A percentile compares a stretch with the other conserved stretches of the same genome.
Conservation (phyloP, 495 filamentous ascomycete species). For the Penicillium angulare region DNA sequence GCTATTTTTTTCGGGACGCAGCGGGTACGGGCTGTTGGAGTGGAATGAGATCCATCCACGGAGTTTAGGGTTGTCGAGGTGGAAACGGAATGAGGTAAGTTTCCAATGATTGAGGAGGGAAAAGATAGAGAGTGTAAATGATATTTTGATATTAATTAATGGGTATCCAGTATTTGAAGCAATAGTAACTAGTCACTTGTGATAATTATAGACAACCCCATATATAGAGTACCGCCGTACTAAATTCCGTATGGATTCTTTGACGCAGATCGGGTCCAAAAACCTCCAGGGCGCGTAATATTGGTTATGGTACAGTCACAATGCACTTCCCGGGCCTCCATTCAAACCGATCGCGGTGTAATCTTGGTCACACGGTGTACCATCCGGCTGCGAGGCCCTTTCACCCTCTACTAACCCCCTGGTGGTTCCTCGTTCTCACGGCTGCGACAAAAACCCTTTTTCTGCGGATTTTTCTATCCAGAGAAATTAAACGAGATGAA, state of each 20-base stretch:
- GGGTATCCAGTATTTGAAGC: too few relatives aligned
- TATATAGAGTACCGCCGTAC: too few relatives aligned
- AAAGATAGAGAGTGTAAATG: neutral
- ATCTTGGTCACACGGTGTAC: conserved; percentile 3
- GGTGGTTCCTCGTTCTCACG: conserved; percentile 5
- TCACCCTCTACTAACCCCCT: neutral
- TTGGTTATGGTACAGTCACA: conserved; percentile 5
- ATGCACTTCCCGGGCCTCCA: too few relatives aligned
- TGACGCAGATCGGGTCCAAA: conserved; percentile 2
- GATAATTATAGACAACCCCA: neutral
- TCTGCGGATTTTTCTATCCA: conserved; percentile 2
- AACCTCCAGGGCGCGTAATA: neutral
- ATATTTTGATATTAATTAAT: too few relatives aligned
- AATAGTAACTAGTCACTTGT: too few relatives aligned
- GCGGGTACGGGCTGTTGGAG: conserved; percentile 11
- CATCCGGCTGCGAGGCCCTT: conserved; percentile 1
- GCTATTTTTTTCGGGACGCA: conserved; percentile 25
- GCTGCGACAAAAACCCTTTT: conserved; percentile 9
- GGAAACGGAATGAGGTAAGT: conserved; percentile 4
- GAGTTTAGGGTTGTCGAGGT: conserved; percentile 9
- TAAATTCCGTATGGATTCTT: conserved; percentile 3
- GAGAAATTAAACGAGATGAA: conserved; percentile 24
- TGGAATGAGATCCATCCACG: conserved; percentile 26
- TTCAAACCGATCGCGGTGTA: neutral
- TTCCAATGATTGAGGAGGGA: too few relatives aligned